These are phyloP conservation scores for Aegilops bicornis DNA, from an alignment of 176 grass and related monocot genomes.

Conservation along the genomic window DNA sequence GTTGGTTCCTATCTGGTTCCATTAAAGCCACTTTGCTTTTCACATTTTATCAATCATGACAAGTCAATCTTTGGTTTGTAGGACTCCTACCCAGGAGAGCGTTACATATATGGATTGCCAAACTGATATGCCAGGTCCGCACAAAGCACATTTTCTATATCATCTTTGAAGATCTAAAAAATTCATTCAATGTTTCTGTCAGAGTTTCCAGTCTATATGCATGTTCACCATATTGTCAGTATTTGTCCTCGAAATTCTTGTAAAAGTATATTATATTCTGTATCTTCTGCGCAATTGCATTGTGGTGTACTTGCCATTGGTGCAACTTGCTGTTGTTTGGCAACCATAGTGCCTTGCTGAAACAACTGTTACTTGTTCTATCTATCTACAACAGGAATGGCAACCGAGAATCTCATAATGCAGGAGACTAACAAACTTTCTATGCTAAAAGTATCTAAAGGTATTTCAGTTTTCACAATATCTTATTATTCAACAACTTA, in stretches of 20 bases:
- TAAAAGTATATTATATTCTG: not conserved
- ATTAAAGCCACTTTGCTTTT: not conserved
- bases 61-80: constrained; percentile 28
- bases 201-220: constrained; percentile 4
- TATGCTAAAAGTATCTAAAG: constrained; percentile 83
- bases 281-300: not conserved
- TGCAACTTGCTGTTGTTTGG: not conserved
- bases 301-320: not conserved
- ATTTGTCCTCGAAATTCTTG: not conserved
- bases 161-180: not conserved
- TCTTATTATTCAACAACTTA: constrained; percentile 18
- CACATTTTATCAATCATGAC: not conserved
- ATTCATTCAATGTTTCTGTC: not conserved
- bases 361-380: constrained; percentile 19
- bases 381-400: constrained; percentile 50
- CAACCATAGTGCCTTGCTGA: not conserved
- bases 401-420: constrained; percentile 42
- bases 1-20: constrained; percentile 22
- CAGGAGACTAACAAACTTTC: constrained; percentile 55
- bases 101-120: constrained; percentile 24
- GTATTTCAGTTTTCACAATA: constrained; percentile 40
- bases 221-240: not conserved
- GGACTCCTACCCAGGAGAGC: constrained; percentile 36
- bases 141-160: not conserved
- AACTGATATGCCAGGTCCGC: constrained; percentile 51